phyloP scores from a whole-genome alignment of 148 eudicot species.

The Chenopodium berlandieri region DNA sequence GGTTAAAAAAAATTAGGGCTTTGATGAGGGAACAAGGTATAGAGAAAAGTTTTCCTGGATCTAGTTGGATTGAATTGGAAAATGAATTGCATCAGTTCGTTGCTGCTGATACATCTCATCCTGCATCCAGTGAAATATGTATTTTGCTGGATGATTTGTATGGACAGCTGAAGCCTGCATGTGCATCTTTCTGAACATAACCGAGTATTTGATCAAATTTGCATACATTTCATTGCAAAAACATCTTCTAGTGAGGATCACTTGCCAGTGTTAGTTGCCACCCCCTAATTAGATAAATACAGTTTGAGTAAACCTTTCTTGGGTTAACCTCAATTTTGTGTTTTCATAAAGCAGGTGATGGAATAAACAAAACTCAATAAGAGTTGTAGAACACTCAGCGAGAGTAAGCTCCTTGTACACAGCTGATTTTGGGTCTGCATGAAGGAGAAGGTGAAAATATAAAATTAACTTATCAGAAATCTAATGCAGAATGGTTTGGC shows the following conservation, averaged over 20 bases:
- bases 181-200: background rate
- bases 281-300: background rate
- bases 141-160: constrained; percentile 31
- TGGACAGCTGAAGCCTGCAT: constrained; percentile 23
- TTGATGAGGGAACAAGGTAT: constrained; percentile 33
- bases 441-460: background rate
- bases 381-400: background rate
- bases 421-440: background rate
- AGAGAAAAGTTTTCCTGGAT: constrained; percentile 41
- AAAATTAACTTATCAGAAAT: background rate
- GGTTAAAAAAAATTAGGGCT: constrained; percentile 30
- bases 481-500: background rate
- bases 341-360: background rate
- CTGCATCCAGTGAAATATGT: constrained; percentile 26
- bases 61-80: constrained; percentile 47
- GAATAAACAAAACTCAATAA: background rate
- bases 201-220: background rate
- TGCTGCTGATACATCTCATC: constrained; percentile 39
- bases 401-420: background rate
- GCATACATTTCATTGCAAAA: background rate
- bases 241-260: background rate
- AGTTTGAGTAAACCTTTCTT: background rate
- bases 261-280: too few relatives aligned
- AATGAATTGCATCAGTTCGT: constrained; percentile 40
- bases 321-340: too few relatives aligned